Base-by-base conservation (phyloP, 2,329 filamentous ascomycete species). In the Penicillium decumbens region DNA sequence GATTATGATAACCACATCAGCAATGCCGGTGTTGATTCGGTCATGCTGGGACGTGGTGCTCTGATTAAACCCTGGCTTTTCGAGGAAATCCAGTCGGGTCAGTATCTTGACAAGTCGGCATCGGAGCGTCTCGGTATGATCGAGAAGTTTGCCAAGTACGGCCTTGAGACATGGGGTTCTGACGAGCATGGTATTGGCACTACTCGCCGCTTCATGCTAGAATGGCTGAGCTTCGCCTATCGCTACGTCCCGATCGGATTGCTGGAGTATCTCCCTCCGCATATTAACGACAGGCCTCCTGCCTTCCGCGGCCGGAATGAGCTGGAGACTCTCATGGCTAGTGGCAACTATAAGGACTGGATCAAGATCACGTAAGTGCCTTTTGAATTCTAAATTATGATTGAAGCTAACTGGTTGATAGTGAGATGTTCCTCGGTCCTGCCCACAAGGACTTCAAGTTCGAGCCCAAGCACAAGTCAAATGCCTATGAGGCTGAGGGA, bases 61-160 rank as follows among this genome's bases (percentile, higher is more conserved):
- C 80, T 98, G 50, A 89, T 97, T 73, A 98, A 98, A 74, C 93
- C 93, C 0, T 98, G 93, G 93, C 78, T 98, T 55, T 98, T 97
- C 66, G 93, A 98, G 71, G 93, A 98, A 72, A 97, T 98, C 47
- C 82, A 88, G 59, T 81, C 84, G 55, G 87, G 88, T 4, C 93
- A 97, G 71, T 96, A 97, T 66, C 81, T 98, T 33, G 93, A 98
- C 76, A 98, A 98, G 72, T 89, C 88, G 3, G 87, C 92, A 2
- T 80, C 84, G 4, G 92, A 98, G 75, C 87, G 93, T 50, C 80
- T 98, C 27, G 74, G 76, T 30, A 90, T 95, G 64, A 77, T 98
- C 30, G 89, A 95, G 72, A 89, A 90, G 64, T 98, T 95, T 66
- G 87, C 82, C 47, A 85, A 87, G 50, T 95, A 93, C 66, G 93